Percentiles rank a stretch among this genome's conserved stretches.
These are phyloP conservation scores for Colletotrichum destructivum DNA, from an alignment of 2,329 filamentous ascomycete species.

Conservation along the genomic window DNA sequence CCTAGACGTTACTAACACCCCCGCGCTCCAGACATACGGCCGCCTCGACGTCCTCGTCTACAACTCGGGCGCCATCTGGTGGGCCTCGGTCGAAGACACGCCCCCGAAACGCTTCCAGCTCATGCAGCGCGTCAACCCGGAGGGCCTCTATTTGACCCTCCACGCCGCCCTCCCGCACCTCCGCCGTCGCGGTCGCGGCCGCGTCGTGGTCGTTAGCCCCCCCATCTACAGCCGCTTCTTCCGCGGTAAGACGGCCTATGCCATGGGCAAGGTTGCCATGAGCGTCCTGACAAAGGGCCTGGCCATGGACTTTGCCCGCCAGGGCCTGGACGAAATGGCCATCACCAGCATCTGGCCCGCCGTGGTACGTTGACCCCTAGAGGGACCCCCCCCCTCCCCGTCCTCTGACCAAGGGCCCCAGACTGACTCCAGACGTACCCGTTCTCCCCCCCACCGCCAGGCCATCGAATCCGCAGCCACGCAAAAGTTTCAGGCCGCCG, in stretches of 20 bases:
- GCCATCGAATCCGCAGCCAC: slow-evolving; percentile 85
- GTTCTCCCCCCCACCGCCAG: slow-evolving; percentile 39
- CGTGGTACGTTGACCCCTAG: slow-evolving; percentile 64
- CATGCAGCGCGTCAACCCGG: slow-evolving; percentile 82
- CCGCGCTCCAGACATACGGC: slow-evolving; percentile 62
- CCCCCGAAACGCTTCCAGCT: slow-evolving; percentile 80
- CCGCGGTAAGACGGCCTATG: slow-evolving; percentile 88
- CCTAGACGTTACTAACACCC: background rate
- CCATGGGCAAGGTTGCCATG: slow-evolving; percentile 85
- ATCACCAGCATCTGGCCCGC: slow-evolving; percentile 90
- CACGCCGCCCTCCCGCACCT: slow-evolving; percentile 80
- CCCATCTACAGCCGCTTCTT: slow-evolving; percentile 91
- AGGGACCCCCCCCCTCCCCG: background rate
- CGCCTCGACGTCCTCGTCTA: slow-evolving; percentile 83
- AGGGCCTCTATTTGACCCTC: slow-evolving; percentile 81
- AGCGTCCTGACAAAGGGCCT: slow-evolving; percentile 85
- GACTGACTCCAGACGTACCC: background rate
- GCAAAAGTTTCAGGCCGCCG: slow-evolving; percentile 61
- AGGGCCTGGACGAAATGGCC: slow-evolving; percentile 78
- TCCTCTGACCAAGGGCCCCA: background rate
- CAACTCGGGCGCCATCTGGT: slow-evolving; percentile 90
- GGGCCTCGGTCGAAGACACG: slow-evolving; percentile 81
- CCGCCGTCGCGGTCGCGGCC: slow-evolving; percentile 64
- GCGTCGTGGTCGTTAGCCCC: slow-evolving; percentile 85
- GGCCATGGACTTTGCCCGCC: slow-evolving; percentile 83